Evolutionary conservation across 169 alveolate species (phyloP).

Genomic region (Cryptosporidium tyzzeri): DNA sequence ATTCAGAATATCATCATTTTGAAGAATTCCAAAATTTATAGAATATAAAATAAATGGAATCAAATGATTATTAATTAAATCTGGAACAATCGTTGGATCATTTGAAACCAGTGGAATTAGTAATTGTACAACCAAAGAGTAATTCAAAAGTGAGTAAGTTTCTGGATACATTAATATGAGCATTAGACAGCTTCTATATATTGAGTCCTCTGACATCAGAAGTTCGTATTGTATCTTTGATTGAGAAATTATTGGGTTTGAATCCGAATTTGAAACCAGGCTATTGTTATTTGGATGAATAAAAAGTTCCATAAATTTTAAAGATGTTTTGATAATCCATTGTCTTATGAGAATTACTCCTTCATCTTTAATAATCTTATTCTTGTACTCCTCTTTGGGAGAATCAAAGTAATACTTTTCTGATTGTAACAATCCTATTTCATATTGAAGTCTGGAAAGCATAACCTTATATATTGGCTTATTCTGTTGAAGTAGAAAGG

Average conservation of each 20-base stretch:
- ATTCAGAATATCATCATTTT: conserved; percentile 63
- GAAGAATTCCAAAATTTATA: conserved; percentile 43
- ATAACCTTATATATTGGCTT: conserved; percentile 51
- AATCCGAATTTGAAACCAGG: conserved; percentile 56
- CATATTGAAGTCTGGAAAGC: conserved; percentile 70
- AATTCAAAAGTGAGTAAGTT: conserved; percentile 41
- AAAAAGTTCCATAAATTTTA: conserved; percentile 66
- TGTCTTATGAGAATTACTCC: conserved; percentile 66
- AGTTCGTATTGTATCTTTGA: conserved; percentile 60
- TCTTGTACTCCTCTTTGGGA: conserved; percentile 3
- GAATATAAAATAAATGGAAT: conserved; percentile 63
- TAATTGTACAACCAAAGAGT: conserved; percentile 52
- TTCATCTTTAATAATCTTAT: conserved; percentile 20
- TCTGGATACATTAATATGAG: conserved; percentile 73
- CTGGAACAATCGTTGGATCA: conserved; percentile 75
- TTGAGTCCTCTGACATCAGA: conserved; percentile 52
- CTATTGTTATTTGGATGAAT: conserved; percentile 64
- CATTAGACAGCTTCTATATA: conserved; percentile 65
- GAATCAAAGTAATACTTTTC: conserved; percentile 13
- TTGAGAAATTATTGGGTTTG: conserved; percentile 66
- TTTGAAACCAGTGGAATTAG: conserved; percentile 56
- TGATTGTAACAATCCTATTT: conserved; percentile 40
- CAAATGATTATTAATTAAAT: conserved; percentile 34
- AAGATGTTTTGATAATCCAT: conserved; percentile 62
- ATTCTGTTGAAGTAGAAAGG: conserved; percentile 57